Evolutionary conservation across 2,329 filamentous ascomycete species (phyloP).

Genomic region (Aureobasidium subglaciale): DNA sequence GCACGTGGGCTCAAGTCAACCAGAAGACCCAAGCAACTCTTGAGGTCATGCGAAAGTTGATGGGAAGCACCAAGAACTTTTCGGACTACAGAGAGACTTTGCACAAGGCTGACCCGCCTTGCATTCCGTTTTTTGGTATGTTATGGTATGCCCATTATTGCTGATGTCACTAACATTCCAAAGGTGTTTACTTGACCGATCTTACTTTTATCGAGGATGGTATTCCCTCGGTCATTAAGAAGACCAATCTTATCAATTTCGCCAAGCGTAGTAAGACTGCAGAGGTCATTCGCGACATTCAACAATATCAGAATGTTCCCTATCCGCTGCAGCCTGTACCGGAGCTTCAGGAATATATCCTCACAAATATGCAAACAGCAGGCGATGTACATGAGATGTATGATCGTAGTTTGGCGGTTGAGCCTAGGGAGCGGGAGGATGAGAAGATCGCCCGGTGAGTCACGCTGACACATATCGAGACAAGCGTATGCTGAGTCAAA

Average conservation of each 20-base stretch:
- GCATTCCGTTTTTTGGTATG: slow-evolving; percentile 95
- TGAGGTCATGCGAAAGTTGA: slow-evolving; percentile 86
- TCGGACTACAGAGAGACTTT: slow-evolving; percentile 90
- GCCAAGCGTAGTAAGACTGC: slow-evolving; percentile 96
- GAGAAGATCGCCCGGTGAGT: slow-evolving; percentile 97
- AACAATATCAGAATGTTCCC: slow-evolving; percentile 97
- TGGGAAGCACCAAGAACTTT: slow-evolving; percentile 98
- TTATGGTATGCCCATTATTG: background rate
- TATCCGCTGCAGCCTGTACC: slow-evolving; percentile 83
- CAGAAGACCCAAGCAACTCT: slow-evolving; percentile 71
- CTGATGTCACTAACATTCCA: background rate
- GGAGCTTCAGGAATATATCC: slow-evolving; percentile 92
- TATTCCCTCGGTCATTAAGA: slow-evolving; percentile 92
- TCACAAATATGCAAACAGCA: slow-evolving; percentile 91
- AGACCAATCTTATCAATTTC: slow-evolving; percentile 96
- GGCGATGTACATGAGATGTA: slow-evolving; percentile 99
- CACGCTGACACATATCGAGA: slow-evolving; percentile 13
- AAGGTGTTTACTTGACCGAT: slow-evolving; percentile 93
- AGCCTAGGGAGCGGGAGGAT: slow-evolving; percentile 92
- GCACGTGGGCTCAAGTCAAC: slow-evolving; percentile 92
- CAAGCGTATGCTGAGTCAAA: slow-evolving; percentile 20
- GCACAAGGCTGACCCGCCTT: slow-evolving; percentile 88
- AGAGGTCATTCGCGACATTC: slow-evolving; percentile 96
- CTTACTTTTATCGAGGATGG: slow-evolving; percentile 98
- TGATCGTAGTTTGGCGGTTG: slow-evolving; percentile 87